A percentile compares a stretch with the other conserved stretches of the same genome.
phyloP scores from a whole-genome alignment of 2,329 filamentous ascomycete species.

The Aspergillus clavatus region DNA sequence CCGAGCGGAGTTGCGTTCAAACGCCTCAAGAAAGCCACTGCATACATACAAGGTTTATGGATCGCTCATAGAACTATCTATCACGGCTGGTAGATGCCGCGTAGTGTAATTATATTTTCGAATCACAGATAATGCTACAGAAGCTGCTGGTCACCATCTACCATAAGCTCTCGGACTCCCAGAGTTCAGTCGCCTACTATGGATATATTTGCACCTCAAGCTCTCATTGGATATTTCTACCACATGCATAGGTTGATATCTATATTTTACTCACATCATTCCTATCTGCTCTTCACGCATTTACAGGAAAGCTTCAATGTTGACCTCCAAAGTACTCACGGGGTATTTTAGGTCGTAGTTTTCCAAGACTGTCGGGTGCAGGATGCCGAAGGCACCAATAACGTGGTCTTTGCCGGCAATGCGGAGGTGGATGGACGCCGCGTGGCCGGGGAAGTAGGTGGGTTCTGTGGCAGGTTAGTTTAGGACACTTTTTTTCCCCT shows the following conservation, averaged over 20 bases:
- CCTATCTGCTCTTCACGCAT: neutral
- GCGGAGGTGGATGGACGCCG: slow-evolving; percentile 76
- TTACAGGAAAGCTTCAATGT: slow-evolving; percentile 86
- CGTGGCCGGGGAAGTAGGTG: slow-evolving; percentile 88
- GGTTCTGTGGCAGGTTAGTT: slow-evolving; percentile 49
- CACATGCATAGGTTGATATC: neutral
- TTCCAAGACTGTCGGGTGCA: slow-evolving; percentile 88
- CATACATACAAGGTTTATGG: too few species aligned
- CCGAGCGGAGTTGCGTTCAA: too few species aligned
- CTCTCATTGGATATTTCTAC: neutral
- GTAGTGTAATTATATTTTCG: too few species aligned
- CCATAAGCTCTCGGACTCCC: too few species aligned
- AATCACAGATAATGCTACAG: too few species aligned
- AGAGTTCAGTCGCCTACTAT: too few species aligned
- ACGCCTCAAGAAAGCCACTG: too few species aligned
- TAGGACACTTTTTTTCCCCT: slow-evolving; percentile 4
- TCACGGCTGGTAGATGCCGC: too few species aligned
- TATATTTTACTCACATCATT: slow-evolving; percentile 1
- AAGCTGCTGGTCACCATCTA: too few species aligned
- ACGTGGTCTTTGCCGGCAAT: slow-evolving; percentile 67
- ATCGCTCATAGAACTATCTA: too few species aligned
- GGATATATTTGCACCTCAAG: too few species aligned
- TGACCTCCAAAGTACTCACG: slow-evolving; percentile 89
- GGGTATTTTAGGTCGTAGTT: slow-evolving; percentile 92
- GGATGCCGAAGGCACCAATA: slow-evolving; percentile 87